phyloP scores from a whole-genome alignment of 2,329 filamentous ascomycete genomes.

The Hymenoscyphus fraxineus region DNA sequence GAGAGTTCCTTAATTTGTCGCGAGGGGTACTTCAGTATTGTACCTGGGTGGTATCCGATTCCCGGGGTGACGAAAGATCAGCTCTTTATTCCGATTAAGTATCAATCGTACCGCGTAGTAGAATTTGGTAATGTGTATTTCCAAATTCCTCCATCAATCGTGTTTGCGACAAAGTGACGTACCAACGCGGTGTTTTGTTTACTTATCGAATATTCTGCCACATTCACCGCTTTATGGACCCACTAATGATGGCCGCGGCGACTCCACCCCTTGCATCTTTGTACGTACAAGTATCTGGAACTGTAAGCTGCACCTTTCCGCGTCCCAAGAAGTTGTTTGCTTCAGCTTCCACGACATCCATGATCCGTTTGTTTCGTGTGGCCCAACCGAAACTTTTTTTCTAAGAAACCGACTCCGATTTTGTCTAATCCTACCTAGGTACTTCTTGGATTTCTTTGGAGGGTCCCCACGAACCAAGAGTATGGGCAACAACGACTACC shows the following conservation, averaged over 20 bases:
- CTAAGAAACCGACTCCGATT: not conserved
- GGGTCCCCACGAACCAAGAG: not conserved
- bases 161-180: not conserved
- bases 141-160: not conserved
- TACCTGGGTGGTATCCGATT: not conserved
- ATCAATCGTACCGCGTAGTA: not conserved
- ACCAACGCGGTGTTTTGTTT: conserved; percentile 19
- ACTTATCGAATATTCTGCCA: conserved; percentile 12
- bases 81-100: not conserved
- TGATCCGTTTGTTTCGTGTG: not conserved
- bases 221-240: conserved; percentile 7
- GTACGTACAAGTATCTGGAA: not conserved
- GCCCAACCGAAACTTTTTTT: not conserved
- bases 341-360: not conserved
- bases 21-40: not conserved
- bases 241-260: not conserved
- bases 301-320: not conserved
- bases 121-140: not conserved
- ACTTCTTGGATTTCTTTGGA: not conserved
- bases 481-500: conserved; percentile 39
- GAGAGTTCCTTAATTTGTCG: not conserved
- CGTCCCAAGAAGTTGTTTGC: not conserved
- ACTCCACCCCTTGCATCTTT: not conserved
- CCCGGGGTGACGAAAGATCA: not conserved
- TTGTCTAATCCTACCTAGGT: not conserved